Evolutionary conservation across 2,329 filamentous ascomycete species (phyloP).

Genomic region (Coleophoma cylindrospora): DNA sequence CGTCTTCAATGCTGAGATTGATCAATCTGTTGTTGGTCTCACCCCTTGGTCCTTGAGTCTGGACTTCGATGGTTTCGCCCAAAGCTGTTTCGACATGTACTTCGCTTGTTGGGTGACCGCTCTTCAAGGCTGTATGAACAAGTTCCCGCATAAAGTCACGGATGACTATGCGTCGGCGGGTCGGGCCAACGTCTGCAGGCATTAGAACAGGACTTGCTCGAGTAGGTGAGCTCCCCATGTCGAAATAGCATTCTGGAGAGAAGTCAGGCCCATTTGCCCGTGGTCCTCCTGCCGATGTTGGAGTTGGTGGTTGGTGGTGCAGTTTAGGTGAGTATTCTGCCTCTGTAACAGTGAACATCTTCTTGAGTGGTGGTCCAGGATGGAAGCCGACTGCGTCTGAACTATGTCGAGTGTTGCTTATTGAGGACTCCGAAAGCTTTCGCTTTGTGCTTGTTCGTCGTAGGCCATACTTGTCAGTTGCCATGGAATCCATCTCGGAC

Average conservation of each 20-base stretch:
- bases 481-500: background rate
- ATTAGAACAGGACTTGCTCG: conserved; percentile 2
- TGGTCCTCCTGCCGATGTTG: background rate
- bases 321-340: conserved; percentile 11
- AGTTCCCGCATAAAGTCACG: conserved; percentile 22
- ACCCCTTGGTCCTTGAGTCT: conserved; percentile 17
- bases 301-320: conserved; percentile 4
- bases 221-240: background rate
- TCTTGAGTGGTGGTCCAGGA: conserved; percentile 20
- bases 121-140: conserved; percentile 19
- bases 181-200: conserved; percentile 11
- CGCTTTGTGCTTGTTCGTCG: conserved; percentile 3
- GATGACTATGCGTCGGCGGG: conserved; percentile 18
- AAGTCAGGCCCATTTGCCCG: background rate
- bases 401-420: conserved; percentile 10
- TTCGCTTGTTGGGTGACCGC: conserved; percentile 18
- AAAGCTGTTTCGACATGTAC: conserved; percentile 16
- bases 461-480: conserved; percentile 1
- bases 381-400: conserved; percentile 12
- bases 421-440: background rate
- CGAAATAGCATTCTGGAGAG: background rate
- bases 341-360: conserved; percentile 18
- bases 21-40: conserved; percentile 28
- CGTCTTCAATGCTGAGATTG: conserved; percentile 29
- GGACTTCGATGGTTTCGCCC: conserved; percentile 23